These are phyloP conservation scores for Saitozyma podzolica DNA, from an alignment of 768 basidiomycete genomes.

Conservation along the genomic window DNA sequence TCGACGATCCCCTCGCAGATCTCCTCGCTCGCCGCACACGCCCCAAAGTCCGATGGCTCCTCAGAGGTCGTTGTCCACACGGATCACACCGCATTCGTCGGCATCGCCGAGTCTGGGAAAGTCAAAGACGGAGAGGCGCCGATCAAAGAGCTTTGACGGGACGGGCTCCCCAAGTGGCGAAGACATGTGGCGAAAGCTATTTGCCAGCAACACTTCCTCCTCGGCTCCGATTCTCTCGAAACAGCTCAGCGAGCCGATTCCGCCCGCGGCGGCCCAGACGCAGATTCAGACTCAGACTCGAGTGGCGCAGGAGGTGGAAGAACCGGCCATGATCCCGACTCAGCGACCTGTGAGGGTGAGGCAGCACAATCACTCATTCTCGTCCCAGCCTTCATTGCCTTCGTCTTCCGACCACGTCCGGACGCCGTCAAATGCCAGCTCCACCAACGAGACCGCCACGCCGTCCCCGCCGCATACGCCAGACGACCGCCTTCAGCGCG, in stretches of 20 bases:
- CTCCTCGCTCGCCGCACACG: constrained; percentile 7
- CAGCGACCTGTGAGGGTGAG: too few relatives aligned
- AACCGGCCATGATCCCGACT: too few relatives aligned
- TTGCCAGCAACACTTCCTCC: constrained; percentile 13
- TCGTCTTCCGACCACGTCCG: constrained; percentile 35
- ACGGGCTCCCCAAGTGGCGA: constrained; percentile 13
- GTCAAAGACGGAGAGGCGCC: constrained; percentile 22
- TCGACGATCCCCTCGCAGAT: constrained; percentile 25
- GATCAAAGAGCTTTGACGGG: constrained; percentile 41
- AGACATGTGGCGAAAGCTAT: constrained; percentile 35
- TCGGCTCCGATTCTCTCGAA: constrained; percentile 26
- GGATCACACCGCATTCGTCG: not conserved
- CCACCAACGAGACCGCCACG: constrained; percentile 34
- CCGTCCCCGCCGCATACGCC: constrained; percentile 45
- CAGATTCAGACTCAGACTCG: not conserved
- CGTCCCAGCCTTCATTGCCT: not conserved
- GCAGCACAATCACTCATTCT: not conserved
- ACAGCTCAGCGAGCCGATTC: constrained; percentile 2
- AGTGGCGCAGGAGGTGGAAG: too few relatives aligned
- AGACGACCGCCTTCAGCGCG: constrained; percentile 5
- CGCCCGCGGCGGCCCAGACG: not conserved
- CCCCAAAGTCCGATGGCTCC: constrained; percentile 1
- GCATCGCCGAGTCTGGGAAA: not conserved
- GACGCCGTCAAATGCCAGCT: constrained; percentile 38
- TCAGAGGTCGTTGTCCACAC: not conserved